A percentile compares a stretch with the other conserved stretches of the same genome.
These are phyloP conservation scores for Cladosporium phlei DNA, from an alignment of 2,329 filamentous ascomycete species.

Conservation along the genomic window DNA sequence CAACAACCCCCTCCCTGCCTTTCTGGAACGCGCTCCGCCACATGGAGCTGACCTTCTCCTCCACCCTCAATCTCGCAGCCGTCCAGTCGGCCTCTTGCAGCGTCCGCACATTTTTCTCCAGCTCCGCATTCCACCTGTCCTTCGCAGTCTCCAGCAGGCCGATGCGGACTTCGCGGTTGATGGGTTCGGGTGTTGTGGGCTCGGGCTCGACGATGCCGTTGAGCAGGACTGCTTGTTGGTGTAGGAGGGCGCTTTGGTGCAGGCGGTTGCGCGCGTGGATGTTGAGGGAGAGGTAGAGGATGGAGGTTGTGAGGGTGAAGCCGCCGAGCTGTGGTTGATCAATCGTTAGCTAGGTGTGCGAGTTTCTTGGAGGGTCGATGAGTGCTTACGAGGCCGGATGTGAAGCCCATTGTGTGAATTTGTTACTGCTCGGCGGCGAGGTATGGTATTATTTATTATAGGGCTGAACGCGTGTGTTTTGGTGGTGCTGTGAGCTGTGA, in stretches of 20 bases:
- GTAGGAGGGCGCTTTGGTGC: conserved; percentile 42
- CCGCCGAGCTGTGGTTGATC: conserved; percentile 41
- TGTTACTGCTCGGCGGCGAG: conserved; percentile 5
- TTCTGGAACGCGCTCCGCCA: conserved; percentile 29
- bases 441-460: too few species aligned
- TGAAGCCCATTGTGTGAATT: conserved; percentile 46
- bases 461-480: too few species aligned
- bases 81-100: conserved; percentile 45
- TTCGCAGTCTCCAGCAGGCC: conserved; percentile 45
- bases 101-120: conserved; percentile 41
- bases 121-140: conserved; percentile 46
- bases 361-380: background rate
- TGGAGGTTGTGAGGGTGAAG: conserved; percentile 46
- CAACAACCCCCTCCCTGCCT: conserved; percentile 16
- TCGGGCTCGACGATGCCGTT: conserved; percentile 41
- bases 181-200: conserved; percentile 36
- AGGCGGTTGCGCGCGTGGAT: conserved; percentile 45
- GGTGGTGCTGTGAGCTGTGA: too few species aligned
- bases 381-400: conserved; percentile 45
- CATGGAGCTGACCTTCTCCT: conserved; percentile 36
- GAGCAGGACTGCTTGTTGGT: conserved; percentile 43
- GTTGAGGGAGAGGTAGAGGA: conserved; percentile 35
- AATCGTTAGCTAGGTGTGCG: conserved; percentile 9
- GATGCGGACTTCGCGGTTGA: conserved; percentile 35
- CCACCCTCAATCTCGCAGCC: conserved; percentile 35